Evolutionary conservation across 202 grass and related monocot species (phyloP).

Genomic region (Carex arenaria): DNA sequence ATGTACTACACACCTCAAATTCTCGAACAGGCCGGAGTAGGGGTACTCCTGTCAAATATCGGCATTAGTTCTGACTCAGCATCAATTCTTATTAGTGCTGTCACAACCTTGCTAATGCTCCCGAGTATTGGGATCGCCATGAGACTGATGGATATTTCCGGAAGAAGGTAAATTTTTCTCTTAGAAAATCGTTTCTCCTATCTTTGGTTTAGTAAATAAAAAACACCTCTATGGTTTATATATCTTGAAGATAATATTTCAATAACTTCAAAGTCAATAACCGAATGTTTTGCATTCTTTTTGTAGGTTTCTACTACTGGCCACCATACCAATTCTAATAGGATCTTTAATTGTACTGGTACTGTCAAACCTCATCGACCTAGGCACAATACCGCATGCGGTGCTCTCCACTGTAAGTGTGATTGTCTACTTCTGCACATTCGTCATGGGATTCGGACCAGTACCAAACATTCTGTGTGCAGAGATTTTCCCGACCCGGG

Average conservation of each 20-base stretch:
- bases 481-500: slow-evolving; percentile 82
- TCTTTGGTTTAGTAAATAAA: background rate
- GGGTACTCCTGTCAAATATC: slow-evolving; percentile 34
- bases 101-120: slow-evolving; percentile 59
- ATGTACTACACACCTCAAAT: slow-evolving; percentile 67
- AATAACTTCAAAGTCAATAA: background rate
- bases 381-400: slow-evolving; percentile 25
- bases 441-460: slow-evolving; percentile 63
- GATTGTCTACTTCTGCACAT: slow-evolving; percentile 46
- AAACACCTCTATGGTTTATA: background rate
- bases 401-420: slow-evolving; percentile 44
- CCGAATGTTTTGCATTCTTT: background rate
- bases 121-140: slow-evolving; percentile 52
- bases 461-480: slow-evolving; percentile 59
- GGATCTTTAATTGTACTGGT: slow-evolving; percentile 44
- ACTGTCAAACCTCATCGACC: slow-evolving; percentile 29
- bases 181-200: background rate
- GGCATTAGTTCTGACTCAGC: slow-evolving; percentile 41
- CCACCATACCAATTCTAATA: slow-evolving; percentile 50
- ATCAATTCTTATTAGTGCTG: slow-evolving; percentile 54
- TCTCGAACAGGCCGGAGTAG: slow-evolving; percentile 53
- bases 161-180: slow-evolving; percentile 40
- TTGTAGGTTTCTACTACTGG: slow-evolving; percentile 45
- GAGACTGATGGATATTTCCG: slow-evolving; percentile 50
- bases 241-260: background rate